These are phyloP conservation scores for Nakazawaea holstii DNA, from an alignment of 805 yeast genomes.

Conservation along the genomic window DNA sequence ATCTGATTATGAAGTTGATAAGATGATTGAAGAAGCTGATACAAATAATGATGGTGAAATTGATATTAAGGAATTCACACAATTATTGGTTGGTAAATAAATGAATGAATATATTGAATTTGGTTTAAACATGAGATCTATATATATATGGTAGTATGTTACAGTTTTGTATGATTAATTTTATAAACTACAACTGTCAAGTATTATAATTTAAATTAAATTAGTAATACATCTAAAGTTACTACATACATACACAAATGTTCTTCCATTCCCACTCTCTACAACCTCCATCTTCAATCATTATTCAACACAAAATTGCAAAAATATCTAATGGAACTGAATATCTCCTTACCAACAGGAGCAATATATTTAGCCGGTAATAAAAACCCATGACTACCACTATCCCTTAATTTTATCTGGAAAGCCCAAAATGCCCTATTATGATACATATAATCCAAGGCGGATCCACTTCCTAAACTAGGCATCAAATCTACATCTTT, in stretches of 20 bases:
- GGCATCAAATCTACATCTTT: slow-evolving; percentile 70
- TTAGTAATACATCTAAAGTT: too few relatives aligned
- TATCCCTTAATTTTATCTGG: slow-evolving; percentile 75
- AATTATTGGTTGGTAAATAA: slow-evolving; percentile 73
- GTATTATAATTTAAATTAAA: too few relatives aligned
- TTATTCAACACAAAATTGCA: slow-evolving; percentile 37
- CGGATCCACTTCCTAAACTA: slow-evolving; percentile 73
- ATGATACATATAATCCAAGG: slow-evolving; percentile 81
- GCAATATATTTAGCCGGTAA: slow-evolving; percentile 63
- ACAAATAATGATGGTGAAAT: slow-evolving; percentile 96
- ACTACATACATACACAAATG: too few relatives aligned
- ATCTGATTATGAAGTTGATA: slow-evolving; percentile 94
- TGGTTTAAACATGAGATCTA: too few relatives aligned
- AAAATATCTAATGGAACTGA: slow-evolving; percentile 63
- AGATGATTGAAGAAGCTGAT: slow-evolving; percentile 94
- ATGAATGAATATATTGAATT: too few relatives aligned
- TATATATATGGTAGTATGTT: too few relatives aligned
- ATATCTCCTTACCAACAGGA: slow-evolving; percentile 76
- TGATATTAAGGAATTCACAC: slow-evolving; percentile 94
- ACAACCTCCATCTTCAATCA: background rate
- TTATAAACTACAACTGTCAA: too few relatives aligned
- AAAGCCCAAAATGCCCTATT: slow-evolving; percentile 79
- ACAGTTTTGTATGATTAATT: too few relatives aligned
- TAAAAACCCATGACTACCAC: slow-evolving; percentile 79
- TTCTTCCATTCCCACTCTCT: too few relatives aligned